Evolutionary conservation across 495 filamentous ascomycete genomes (phyloP), one percentile per base, ranked within the genome.

Genomic region (Trichoderma asperelloides): DNA sequence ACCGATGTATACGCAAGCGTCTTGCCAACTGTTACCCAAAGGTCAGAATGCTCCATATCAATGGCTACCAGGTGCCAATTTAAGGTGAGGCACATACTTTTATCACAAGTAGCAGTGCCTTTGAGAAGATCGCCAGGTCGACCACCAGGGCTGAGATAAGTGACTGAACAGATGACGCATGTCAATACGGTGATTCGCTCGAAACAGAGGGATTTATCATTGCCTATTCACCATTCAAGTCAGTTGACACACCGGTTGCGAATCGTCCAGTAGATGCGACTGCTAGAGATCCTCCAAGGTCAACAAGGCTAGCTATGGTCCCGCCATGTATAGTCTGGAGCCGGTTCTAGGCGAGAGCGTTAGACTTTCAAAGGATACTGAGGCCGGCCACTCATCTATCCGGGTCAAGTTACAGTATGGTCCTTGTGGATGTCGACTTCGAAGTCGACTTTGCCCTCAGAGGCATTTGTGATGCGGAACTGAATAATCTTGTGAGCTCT

Each of bases 281-380:
- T 6, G 94, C 95, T 23, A 98, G 80, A 11, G 92, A 96, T 21
- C 95, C 95, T 4, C 95, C 95, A 0, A 98, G 84, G 71, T 98
- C 95, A 57, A 96, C 93, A 89, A 98, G 92, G 76, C 89, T 92
- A 21, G 95, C 94, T 72, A 98, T 93, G 21, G 95, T 96, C 45
- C 94, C 95, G 57, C 95, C 95, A 79, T 98, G 95, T 68, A 98
- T 82, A 64, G 92, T 97, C 62, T 87, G 88, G 11, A 98, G 82
- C 25, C 95, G 88, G 73, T 97, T 98, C 92, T 96, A 30, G 49
- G 55, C n/a, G n/a, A 41, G 68, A 2, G 18, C 33, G 1, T 27
- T 66, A 18, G 65, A 69, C 30, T 65, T 2, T 65, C 62, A 9
- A 9, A 23, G 9, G 9, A 40, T 16, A 55, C n/a, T 21, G 2